Evolutionary conservation across 2,329 filamentous ascomycete genomes (phyloP), one percentile per base, ranked within the genome.

Genomic region (Cytospora leucostoma): DNA sequence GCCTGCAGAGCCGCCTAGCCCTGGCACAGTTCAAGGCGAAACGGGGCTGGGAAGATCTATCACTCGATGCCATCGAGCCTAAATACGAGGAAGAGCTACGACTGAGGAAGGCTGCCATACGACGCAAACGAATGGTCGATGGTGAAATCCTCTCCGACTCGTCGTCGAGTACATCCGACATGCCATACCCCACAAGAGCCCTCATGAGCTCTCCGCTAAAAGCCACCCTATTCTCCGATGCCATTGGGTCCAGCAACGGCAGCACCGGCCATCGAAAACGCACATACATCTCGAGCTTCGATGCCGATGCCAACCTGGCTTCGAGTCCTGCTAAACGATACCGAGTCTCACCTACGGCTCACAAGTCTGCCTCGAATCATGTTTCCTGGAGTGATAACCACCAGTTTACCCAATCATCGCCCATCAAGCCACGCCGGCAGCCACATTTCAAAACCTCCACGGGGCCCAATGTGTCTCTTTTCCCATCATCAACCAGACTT

Each of bases 21-120:
- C 87, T 98, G 68, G 95, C 95, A 74, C 95, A 96, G 77, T 95
- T 97, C 84, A 98, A 98, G 80, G 93, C 95, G 69, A 93, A 96
- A 78, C 90, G 96, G 79, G 93, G 93, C 74, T 96, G 93, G 88
- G 90, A 97, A 77, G 91, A 95, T 76, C 84, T 96, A 74, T 91
- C 90, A 67, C 86, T 96, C 72, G 91, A 93, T 74, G 88, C 83
- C 66, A 92, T 97, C 78, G 92, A 96, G 77, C 92, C 92, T 58
- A 90, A 89, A 74, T 80, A 94, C 67, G 89, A 94, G 73, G 86
- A 93, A 73, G 86, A 94, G 77, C 82, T 93, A 74, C 64, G 64
- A 44, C 64, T 61, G 38, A 61, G 62, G 32, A 65, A 65, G 53
- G 64, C 64, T 4, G 64, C 64, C 61, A 59, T 65, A 10, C 86